Evolutionary conservation across 129 eudicot species (phyloP).

Genomic region (sunflower (Helianthus annuus)): HanXRQr2.0-SUNRISE NC_035441.2:188064819-188065318

Average conservation of each 20-base stretch:
- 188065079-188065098: neutral
- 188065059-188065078: slow-evolving; percentile 55
- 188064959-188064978: slow-evolving; percentile 86
- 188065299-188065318: neutral
- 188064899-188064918: slow-evolving; percentile 72
- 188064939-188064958: slow-evolving; percentile 98
- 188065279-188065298: neutral
- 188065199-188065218: neutral
- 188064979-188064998: slow-evolving; percentile 93
- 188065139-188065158: neutral
- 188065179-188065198: neutral
- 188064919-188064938: slow-evolving; percentile 92
- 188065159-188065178: neutral
- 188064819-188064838: slow-evolving; percentile 97
- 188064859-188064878: slow-evolving; percentile 90
- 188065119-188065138: no score
- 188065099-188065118: neutral
- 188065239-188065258: neutral
- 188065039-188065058: slow-evolving; percentile 85
- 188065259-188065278: neutral
- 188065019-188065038: slow-evolving; percentile 85
- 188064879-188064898: slow-evolving; percentile 99
- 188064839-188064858: slow-evolving; percentile 86
- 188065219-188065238: neutral
- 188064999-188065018: slow-evolving; percentile 77